Conservation (phyloP, 768 basidiomycete species). For the Paxillus ammoniavirescens region DNA sequence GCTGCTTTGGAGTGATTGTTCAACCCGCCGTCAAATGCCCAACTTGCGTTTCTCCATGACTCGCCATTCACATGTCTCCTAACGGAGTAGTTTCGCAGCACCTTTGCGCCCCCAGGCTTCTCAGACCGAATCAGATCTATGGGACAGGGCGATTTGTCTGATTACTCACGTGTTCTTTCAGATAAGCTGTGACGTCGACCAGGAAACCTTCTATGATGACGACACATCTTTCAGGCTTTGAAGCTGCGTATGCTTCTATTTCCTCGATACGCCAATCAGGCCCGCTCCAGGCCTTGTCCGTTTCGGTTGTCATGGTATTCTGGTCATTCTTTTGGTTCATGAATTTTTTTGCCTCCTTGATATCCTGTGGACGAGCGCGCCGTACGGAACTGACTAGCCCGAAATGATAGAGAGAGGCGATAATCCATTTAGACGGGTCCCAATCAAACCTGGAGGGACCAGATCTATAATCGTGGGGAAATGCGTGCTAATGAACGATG, state of each 20-base stretch:
- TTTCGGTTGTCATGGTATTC: conserved; percentile 18
- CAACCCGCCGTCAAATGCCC: conserved; percentile 69
- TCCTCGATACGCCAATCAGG: conserved; percentile 41
- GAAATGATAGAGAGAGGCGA: conserved; percentile 47
- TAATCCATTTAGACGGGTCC: conserved; percentile 85
- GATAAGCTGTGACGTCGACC: conserved; percentile 60
- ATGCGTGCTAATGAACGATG: conserved; percentile 54
- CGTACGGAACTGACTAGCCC: conserved; percentile 50
- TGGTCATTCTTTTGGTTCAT: conserved; percentile 44
- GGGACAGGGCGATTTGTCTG: background rate
- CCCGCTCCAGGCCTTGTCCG: conserved; percentile 31
- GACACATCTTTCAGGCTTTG: conserved; percentile 41
- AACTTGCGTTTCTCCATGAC: conserved; percentile 46
- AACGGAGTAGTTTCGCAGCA: conserved; percentile 52
- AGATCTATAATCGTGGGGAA: conserved; percentile 77
- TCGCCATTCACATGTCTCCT: conserved; percentile 3
- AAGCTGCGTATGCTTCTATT: conserved; percentile 32
- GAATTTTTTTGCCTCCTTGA: conserved; percentile 44
- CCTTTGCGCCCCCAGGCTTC: conserved; percentile 60
- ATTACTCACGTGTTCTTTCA: conserved; percentile 63
- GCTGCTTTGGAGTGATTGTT: conserved; percentile 71
- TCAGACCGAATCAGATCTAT: background rate
- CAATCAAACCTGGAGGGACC: conserved; percentile 60
- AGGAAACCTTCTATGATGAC: conserved; percentile 59
- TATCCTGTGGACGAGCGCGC: conserved; percentile 47